Evolutionary conservation across 2,329 filamentous ascomycete genomes (phyloP), one percentile per base, ranked within the genome.

Genomic region (Myotisia sp.): DNA sequence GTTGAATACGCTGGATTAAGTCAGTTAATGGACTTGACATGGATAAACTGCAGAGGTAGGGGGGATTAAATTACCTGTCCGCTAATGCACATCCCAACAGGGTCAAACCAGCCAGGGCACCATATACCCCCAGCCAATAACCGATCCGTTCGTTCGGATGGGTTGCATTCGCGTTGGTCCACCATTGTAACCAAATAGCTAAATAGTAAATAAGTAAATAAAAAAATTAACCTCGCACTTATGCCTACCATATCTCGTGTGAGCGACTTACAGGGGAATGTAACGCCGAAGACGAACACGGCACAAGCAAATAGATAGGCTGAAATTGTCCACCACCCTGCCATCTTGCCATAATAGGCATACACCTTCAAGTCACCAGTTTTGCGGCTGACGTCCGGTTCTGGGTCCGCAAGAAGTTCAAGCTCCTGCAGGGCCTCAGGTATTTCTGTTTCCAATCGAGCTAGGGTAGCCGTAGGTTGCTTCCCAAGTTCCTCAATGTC

Each of bases 291-390:
- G 6, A 32, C 29, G 29, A 32, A 32, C n/a, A 22, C 12, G 17
- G 20, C 20, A 16, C 29, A 32, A 4, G 29, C 29, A 2, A 32
- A 9, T 5, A 32, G 19, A 10, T 32, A 32, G 13, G 24, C 14
- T n/a, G 29, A 32, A 9, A 32, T 32, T 16, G 20, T 32, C 19
- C 26, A 29, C 20, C 26, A 29, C 9, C 34, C 34, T 5, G 29
- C 29, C 10, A 24, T 29, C n/a, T 29, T 29, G 6, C 18, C 21
- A 19, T 36, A 36, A 16, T 36, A 36, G 10, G 17, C 21, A 23
- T 36, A 36, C 13, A 36, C 34, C 21, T 29, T 29, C 17, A 31
- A 22, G 24, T 36, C 34, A 12, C 34, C 34, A 20, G 34, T 36
- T 28, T 23, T 32, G 13, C 29, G 29, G 20, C 19, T 16, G 9